Evolutionary conservation across 495 filamentous ascomycete species (phyloP), one percentile per base, ranked within the genome.

Genomic region (Xylaria cubensis): DNA sequence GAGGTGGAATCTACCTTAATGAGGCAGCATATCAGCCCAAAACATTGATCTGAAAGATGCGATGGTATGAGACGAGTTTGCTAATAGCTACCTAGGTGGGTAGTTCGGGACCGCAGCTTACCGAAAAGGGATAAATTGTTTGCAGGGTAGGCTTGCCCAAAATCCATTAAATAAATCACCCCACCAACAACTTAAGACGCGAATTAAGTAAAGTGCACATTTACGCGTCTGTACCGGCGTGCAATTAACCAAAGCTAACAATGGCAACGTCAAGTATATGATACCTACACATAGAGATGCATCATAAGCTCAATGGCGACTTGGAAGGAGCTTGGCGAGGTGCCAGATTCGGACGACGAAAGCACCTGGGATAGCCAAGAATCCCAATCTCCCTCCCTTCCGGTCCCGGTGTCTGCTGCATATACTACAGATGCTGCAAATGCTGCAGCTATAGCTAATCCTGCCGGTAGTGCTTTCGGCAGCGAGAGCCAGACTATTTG

Each of bases 271-370:
- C 39, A 29, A 53, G 44, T 64, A 34, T 12, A 64, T 64, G 59
- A 64, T 44, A 55, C 2, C 36, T 21, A 2, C 36, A 44, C 59
- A 50, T 46, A 62, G 77, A 76, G 73, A 79, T 79, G 77, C 74
- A 53, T 76, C 55, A 63, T 44, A 70, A 71, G 15, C 67, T 61
- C 72, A 74, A 89, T 89, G 87, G 86, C 77, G 74, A 82, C 80
- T 76, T 89, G 87, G 87, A 88, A 84, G 82, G 84, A 87, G 82
- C 80, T 84, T 78, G 86, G 87, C 75, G 86, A 84, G 78, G 86
- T 89, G 64, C 86, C 86, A 72, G 87, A 87, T 75, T 88, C 87
- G 80, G 86, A 89, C 74, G 86, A 88, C 71, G 84, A 86, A 76
- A 80, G 84, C 58, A 76, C 71, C 41, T 81, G 81, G 73, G 86